A percentile compares a stretch with the other conserved stretches of the same genome.
These are phyloP conservation scores for Peniophora sp. DNA, from an alignment of 1,284 basidiomycete species.

Conservation along the genomic window DNA sequence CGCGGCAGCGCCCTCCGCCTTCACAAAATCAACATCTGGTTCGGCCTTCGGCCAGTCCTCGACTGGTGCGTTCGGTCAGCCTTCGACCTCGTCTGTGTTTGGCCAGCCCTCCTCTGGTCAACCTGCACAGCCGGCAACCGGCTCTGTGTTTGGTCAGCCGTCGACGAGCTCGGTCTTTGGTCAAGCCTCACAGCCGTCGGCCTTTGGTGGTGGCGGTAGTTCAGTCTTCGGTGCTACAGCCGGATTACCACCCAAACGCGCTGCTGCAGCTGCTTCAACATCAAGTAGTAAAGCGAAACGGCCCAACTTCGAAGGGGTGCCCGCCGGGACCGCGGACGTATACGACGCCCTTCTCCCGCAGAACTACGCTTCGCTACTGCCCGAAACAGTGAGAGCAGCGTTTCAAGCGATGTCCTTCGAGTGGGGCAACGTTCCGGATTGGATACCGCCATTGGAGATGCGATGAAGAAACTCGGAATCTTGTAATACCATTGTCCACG, in stretches of 20 bases:
- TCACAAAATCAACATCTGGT: too few relatives aligned
- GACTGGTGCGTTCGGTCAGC: neutral
- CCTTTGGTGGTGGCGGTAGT: slow-evolving; percentile 1
- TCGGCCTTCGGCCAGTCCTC: neutral
- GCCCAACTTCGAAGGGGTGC: slow-evolving; percentile 39
- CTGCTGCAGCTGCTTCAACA: slow-evolving; percentile 1
- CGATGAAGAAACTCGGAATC: slow-evolving; percentile 24
- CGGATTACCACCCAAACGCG: slow-evolving; percentile 7
- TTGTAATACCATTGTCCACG: neutral
- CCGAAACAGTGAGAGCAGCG: slow-evolving; percentile 43
- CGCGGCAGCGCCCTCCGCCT: too few relatives aligned
- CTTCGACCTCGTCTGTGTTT: slow-evolving; percentile 7
- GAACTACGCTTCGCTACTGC: slow-evolving; percentile 50
- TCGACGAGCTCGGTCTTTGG: slow-evolving; percentile 12
- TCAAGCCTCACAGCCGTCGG: slow-evolving; percentile 4
- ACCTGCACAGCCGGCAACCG: slow-evolving; percentile 16
- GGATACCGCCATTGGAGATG: slow-evolving; percentile 68
- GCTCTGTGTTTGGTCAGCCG: slow-evolving; percentile 16
- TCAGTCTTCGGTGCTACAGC: slow-evolving; percentile 2
- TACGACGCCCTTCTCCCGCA: slow-evolving; percentile 52
- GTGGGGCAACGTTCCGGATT: slow-evolving; percentile 70
- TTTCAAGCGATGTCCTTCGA: slow-evolving; percentile 59
- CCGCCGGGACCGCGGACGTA: slow-evolving; percentile 34
- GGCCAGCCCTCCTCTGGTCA: slow-evolving; percentile 7
- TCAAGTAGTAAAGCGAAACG: slow-evolving; percentile 9